Percentiles rank a stretch among this genome's conserved stretches.
Evolutionary conservation across 2,329 filamentous ascomycete species (phyloP).

Genomic region (Huntiella decipiens): DNA sequence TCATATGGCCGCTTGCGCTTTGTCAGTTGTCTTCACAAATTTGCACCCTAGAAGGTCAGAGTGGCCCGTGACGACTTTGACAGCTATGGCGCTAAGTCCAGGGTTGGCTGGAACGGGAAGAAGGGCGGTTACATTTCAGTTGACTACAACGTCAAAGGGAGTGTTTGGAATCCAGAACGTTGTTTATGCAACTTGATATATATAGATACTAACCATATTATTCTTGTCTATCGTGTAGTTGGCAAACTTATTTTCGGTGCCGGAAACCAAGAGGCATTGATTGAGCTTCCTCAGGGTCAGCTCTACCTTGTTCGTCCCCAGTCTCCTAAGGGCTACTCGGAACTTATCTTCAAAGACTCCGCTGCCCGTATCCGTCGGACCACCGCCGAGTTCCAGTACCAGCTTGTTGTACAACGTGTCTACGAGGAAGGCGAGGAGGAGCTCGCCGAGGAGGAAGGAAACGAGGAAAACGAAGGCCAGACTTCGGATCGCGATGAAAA

Average conservation of each 20-base stretch:
- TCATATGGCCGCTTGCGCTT: background rate
- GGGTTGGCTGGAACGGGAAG: too few species aligned
- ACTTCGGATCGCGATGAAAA: slow-evolving; percentile 83
- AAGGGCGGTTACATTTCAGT: too few species aligned
- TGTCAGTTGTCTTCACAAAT: background rate
- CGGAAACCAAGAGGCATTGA: slow-evolving; percentile 73
- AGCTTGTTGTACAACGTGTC: slow-evolving; percentile 85
- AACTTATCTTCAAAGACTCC: slow-evolving; percentile 97
- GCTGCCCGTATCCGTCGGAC: slow-evolving; percentile 82
- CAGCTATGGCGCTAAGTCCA: background rate
- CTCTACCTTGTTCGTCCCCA: slow-evolving; percentile 90
- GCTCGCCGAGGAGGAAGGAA: slow-evolving; percentile 72
- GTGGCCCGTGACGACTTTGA: slow-evolving; percentile 1
- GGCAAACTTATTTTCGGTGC: slow-evolving; percentile 85
- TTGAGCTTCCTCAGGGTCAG: slow-evolving; percentile 87
- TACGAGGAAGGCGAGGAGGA: slow-evolving; percentile 97
- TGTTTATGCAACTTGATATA: background rate
- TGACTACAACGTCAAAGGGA: too few species aligned
- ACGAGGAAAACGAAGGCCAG: slow-evolving; percentile 59
- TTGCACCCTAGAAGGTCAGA: background rate
- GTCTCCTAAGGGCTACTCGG: slow-evolving; percentile 92
- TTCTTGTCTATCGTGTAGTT: slow-evolving; percentile 30
- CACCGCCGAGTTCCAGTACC: slow-evolving; percentile 89
- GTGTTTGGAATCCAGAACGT: background rate
- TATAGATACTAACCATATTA: slow-evolving; percentile 5